Evolutionary conservation across 345 rosid species (phyloP).

Genomic region (Combretum micranthum): DNA sequence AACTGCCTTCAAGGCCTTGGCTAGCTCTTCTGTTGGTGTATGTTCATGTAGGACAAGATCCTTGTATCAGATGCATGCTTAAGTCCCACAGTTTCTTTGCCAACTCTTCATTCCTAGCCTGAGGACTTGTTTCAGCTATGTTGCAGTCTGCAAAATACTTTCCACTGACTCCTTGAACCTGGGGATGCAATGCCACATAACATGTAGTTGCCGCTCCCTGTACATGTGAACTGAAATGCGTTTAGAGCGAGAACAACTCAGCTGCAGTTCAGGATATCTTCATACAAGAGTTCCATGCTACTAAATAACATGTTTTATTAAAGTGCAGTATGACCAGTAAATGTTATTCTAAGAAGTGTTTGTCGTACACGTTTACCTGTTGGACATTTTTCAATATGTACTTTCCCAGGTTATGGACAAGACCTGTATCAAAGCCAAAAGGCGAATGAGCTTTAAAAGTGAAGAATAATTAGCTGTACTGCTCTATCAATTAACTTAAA

Average conservation of each 20-base stretch:
- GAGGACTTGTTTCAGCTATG: constrained; percentile 28
- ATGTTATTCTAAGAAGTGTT: neutral
- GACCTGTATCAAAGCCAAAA: constrained; percentile 22
- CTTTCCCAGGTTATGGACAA: constrained; percentile 16
- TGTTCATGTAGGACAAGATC: no score
- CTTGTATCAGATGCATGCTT: constrained; percentile 14
- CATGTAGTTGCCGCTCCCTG: constrained; percentile 81
- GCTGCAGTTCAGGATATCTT: neutral
- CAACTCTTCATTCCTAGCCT: constrained; percentile 36
- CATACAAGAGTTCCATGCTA: neutral
- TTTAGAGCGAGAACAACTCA: neutral
- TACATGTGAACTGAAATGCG: neutral
- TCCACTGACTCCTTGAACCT: constrained; percentile 44
- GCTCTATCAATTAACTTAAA: no score
- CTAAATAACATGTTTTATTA: no score
- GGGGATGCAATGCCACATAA: constrained; percentile 61
- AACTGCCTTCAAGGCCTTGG: no score
- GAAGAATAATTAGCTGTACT: no score
- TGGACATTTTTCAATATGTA: constrained; percentile 33
- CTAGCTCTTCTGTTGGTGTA: no score
- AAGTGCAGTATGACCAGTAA: no score
- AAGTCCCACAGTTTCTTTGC: constrained; percentile 48
- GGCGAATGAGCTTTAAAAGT: neutral
- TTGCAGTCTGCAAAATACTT: constrained; percentile 47
- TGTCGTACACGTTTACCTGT: constrained; percentile 23